Base-by-base conservation (phyloP, 495 filamentous ascomycete genomes). In the Penicillium canariense region DNA sequence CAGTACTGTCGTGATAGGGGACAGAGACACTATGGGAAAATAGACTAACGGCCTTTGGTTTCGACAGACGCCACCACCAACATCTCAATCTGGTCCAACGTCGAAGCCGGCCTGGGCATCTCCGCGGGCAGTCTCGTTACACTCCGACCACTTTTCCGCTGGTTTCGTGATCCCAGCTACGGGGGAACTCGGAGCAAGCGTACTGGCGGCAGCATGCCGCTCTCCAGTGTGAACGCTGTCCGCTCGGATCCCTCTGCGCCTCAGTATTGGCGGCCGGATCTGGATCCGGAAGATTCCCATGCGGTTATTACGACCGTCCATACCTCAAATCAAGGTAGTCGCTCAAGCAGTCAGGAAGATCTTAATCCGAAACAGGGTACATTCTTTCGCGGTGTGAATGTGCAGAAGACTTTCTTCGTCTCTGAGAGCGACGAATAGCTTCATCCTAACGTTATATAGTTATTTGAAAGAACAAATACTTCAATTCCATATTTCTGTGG, bases 121-220 rank as follows among this genome's bases (percentile, higher is more conserved):
- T 67, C 71, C 20, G 73, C 74, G 28, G 77, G 73, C 28, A 76
- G 72, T 39, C 70, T 80, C 3, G 72, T 75, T 6, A 76, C 73
- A 8, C 70, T 78, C n/a, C 72, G 73, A 14, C 76, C 77, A 5
- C 62, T 80, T 0, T 75, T 83, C 59, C 71, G 73, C 50, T 76
- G 71, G 71, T 71, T 76, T 44, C 62, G 67, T 12, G 73, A 72
- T 34, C 53, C 67, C 47, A 68, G 60, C 46, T 72, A 62, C n/a
- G 56, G 15, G 10, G 56, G 58, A 9, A 60, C 62, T 12, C 63
- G 55, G 18, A 70, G 60, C 50, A 70, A 64, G 49, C 60, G 54
- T 17, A 65, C 68, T 0, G 55, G 59, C 3, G 66, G 62, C 22
- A 74, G 71, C 43, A 17, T 70, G 27, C 71, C 71, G 1, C 58